Percentiles rank a stretch among this genome's conserved stretches.
These are phyloP conservation scores for Batrachochytrium dendrobatidis DNA, from an alignment of 371 early-diverging fungal genomes.

Conservation along the genomic window DNA sequence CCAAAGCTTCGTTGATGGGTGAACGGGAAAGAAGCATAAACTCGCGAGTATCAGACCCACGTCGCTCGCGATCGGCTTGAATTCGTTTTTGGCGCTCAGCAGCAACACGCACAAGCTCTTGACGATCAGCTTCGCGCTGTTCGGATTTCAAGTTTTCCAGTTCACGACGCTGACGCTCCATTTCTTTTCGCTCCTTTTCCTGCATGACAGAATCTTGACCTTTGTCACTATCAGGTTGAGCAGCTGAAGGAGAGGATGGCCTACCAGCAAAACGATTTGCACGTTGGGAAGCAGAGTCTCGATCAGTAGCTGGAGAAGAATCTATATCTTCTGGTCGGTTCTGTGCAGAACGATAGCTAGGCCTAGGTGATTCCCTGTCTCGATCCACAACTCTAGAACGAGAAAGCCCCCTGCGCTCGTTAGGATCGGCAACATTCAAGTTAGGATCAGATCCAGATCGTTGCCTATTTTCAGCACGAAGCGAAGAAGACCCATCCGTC, in stretches of 20 bases:
- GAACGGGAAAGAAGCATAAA: slow-evolving; percentile 1
- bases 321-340: not conserved
- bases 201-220: not conserved
- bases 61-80: slow-evolving; percentile 6
- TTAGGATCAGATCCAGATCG: no score
- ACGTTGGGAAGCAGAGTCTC: not conserved
- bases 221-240: no score
- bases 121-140: slow-evolving; percentile 8
- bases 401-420: no score
- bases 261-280: not conserved
- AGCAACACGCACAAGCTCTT: slow-evolving; percentile 11
- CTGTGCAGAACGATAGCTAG: not conserved
- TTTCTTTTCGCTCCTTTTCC: slow-evolving; percentile 8
- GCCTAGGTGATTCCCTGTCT: no score
- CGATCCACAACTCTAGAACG: no score
- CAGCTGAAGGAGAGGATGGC: not conserved
- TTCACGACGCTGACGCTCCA: slow-evolving; percentile 9
- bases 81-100: slow-evolving; percentile 11
- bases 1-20: slow-evolving; percentile 9
- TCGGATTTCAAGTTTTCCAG: slow-evolving; percentile 10
- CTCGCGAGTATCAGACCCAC: not conserved
- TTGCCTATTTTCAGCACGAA: no score
- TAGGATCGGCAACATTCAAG: no score
- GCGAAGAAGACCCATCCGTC: no score
- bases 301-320: not conserved